Evolutionary conservation across 768 basidiomycete species (phyloP), one percentile per base, ranked within the genome.

Genomic region (Boletus huronensis): DNA sequence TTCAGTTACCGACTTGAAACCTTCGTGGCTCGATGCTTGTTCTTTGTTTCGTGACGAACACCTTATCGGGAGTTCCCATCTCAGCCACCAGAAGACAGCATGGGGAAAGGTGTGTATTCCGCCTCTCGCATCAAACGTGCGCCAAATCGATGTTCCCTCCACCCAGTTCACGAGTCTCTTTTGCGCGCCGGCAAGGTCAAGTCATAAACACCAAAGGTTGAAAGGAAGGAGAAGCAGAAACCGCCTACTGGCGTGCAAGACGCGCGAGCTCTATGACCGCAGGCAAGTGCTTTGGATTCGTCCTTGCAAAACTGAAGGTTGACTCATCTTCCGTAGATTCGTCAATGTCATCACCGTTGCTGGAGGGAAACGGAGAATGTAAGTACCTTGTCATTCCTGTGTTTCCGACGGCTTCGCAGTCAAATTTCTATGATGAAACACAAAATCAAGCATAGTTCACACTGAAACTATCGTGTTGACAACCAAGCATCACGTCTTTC

Each of bases 171-270:
- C 87, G 93, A 94, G 74, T 97, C 93, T 73, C 93, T 97, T 78
- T 93, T 93, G 79, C 93, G 94, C 81, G 93, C 94, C 69, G 95
- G 95, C 76, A 97, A 98, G 84, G 96, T 97, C 82, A 97, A 94
- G 80, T 91, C 89, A 63, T 92, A 96, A 78, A 91, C 88, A 65
- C 95, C 95, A 67, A 98, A 98, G 78, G 95, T 97, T 71, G 95
- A 97, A 70, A 84, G 86, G 74, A 91, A 96, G 80, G 95, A 98
- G 80, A 98, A 97, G 87, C 90, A 94, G 85, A 98, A 97, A 84
- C 82, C 82, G 25, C 85, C 91, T 49, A 96, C 92, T 75, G 94
- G 96, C 92, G 95, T 69, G 95, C 96, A 96, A 97, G 87, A 98
- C 97, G 83, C 82, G 92, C 60, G 79, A 90, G 61, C 77, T 93